Evolutionary conservation across 176 grass and related monocot species (phyloP), one percentile per base, ranked within the genome.

Genomic region (Lolium multiflorum): DNA sequence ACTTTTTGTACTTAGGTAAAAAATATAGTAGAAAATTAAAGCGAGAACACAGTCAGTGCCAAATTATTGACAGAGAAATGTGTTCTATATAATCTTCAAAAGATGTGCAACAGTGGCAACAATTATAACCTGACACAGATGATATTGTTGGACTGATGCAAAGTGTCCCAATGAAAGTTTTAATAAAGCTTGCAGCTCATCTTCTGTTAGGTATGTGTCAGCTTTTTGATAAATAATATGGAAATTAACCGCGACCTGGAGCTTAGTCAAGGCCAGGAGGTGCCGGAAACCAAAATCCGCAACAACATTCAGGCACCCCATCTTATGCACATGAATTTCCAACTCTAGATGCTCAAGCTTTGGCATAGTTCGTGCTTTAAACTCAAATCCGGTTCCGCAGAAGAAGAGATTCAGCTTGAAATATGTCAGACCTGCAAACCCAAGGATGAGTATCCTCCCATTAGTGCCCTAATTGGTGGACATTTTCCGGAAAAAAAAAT

Each of bases 371-470:
- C 81, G 43, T 2, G 1, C 44, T 76, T 76, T 2, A 84, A 84
- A 84, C 18, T 84, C 72, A 11, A 52, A 18, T 0, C 3, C 1
- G 4, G 46, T 77, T 7, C 72, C 72, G 21, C 82, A 77, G 0
- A 0, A 1, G 2, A 0, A 0, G 9, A 62, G 49, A 10, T 0
- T 0, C 0, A 75, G 57, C 13, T 6, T 15, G 52, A 83, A 84
- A 63, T 52, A 22, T 52, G 64, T 76, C 17, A 84, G 14, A 24
- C 18, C 63, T 76, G 43, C 65, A 58, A 76, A 84, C n/a, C 71
- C 56, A 8, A 1, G 25, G 17, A 84, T 2, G 3, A 17, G 0
- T 6, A 84, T 76, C 24, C 17, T 84, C 5, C 57, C 58, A 2
- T 38, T 39, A 6, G 4, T 65, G 6, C 57, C 14, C 0, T 18